Conservation (phyloP, 768 basidiomycete genomes). For the Leccinum truebloodii region DNA sequence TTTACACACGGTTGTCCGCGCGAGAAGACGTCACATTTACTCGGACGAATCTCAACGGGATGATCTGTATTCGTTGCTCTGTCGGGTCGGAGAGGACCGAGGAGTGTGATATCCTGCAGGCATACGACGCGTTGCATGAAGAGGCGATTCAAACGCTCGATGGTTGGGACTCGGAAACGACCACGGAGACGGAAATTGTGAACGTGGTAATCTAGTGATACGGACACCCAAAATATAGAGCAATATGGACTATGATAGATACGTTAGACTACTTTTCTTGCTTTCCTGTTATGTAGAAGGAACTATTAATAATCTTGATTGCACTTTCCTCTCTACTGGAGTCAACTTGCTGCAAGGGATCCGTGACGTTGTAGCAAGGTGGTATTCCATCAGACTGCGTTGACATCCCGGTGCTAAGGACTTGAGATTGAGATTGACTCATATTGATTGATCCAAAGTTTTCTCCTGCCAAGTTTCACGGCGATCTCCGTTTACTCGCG, state of each 20-base stretch:
- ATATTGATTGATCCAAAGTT: too few species aligned
- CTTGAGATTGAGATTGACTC: too few species aligned
- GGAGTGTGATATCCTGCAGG: conserved; percentile 58
- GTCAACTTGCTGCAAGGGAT: too few species aligned
- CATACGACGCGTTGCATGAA: conserved; percentile 57
- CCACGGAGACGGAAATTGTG: neutral
- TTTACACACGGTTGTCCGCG: conserved; percentile 58
- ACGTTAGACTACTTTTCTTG: neutral
- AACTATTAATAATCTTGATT: neutral
- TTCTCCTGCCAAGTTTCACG: too few species aligned
- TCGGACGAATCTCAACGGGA: conserved; percentile 73
- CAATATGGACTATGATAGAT: too few species aligned
- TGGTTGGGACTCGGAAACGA: conserved; percentile 34
- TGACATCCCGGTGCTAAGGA: too few species aligned
- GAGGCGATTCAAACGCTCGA: conserved; percentile 54
- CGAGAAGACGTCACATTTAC: conserved; percentile 73
- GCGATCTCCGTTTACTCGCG: too few species aligned
- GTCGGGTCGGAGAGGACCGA: conserved; percentile 72
- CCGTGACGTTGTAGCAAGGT: too few species aligned
- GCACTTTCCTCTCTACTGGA: neutral
- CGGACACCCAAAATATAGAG: too few species aligned
- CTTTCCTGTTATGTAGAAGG: neutral
- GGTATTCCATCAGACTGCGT: too few species aligned
- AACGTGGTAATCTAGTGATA: neutral
- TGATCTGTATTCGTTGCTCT: conserved; percentile 74